Evolutionary conservation across 345 rosid species (phyloP).

Genomic region (Hibiscus syriacus): DNA sequence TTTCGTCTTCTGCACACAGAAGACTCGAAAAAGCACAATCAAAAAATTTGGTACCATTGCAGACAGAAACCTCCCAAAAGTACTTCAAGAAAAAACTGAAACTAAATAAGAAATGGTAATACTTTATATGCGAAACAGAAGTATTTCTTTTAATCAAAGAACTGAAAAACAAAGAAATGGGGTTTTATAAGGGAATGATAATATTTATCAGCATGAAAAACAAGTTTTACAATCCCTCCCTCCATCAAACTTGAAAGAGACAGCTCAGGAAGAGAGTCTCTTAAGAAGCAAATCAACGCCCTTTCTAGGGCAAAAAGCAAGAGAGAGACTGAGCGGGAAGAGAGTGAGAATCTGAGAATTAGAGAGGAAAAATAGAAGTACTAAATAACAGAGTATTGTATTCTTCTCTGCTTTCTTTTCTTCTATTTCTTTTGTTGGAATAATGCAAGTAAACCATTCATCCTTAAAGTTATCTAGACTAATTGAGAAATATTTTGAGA

Average conservation of each 20-base stretch:
- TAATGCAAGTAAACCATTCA: background rate
- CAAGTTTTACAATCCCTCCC: background rate
- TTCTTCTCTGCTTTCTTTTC: too few relatives aligned
- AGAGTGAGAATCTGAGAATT: too few relatives aligned
- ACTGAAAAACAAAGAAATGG: slow-evolving; percentile 24
- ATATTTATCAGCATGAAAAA: slow-evolving; percentile 12
- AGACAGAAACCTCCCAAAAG: too few relatives aligned
- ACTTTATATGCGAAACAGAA: too few relatives aligned
- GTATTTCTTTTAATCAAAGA: slow-evolving; percentile 16
- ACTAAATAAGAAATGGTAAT: too few relatives aligned
- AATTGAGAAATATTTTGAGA: background rate
- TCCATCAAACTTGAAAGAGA: slow-evolving; percentile 22
- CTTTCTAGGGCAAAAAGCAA: slow-evolving; percentile 34
- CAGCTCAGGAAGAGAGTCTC: slow-evolving; percentile 22
- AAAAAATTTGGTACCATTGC: slow-evolving; percentile 60
- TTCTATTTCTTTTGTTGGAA: background rate
- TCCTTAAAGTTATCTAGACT: background rate
- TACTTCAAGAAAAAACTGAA: too few relatives aligned
- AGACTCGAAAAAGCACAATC: slow-evolving; percentile 47
- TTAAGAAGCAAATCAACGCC: slow-evolving; percentile 41
- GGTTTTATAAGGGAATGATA: background rate
- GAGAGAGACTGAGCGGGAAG: too few relatives aligned
- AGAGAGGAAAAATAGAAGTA: too few relatives aligned
- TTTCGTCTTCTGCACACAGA: slow-evolving; percentile 45
- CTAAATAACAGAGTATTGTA: too few relatives aligned